A percentile compares a stretch with the other conserved stretches of the same genome.
Conservation (phyloP, 2,329 filamentous ascomycete species). For the Colletotrichum chrysophilum region DNA sequence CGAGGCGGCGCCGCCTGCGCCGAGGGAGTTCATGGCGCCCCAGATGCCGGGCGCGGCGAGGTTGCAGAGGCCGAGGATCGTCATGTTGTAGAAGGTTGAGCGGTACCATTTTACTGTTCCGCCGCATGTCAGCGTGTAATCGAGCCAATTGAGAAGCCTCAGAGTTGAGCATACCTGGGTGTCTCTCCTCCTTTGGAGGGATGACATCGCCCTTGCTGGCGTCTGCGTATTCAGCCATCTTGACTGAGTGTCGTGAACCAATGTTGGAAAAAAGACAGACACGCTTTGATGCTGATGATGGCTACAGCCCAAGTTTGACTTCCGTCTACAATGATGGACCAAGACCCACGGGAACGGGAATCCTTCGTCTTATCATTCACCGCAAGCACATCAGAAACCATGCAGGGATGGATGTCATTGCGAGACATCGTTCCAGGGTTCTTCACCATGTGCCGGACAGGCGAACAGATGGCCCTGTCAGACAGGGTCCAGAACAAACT, state of each 20-base stretch:
- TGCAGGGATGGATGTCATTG: constrained; percentile 5
- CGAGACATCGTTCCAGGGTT: background rate
- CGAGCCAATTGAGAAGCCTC: too few relatives aligned
- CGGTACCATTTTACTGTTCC: constrained; percentile 68
- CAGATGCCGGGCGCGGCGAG: constrained; percentile 75
- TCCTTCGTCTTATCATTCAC: constrained; percentile 10
- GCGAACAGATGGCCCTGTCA: background rate
- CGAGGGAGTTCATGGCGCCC: constrained; percentile 76
- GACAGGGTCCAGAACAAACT: constrained; percentile 13
- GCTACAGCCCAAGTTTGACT: background rate
- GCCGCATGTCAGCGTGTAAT: background rate
- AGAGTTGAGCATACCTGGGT: constrained; percentile 27
- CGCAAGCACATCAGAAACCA: background rate
- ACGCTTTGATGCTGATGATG: too few relatives aligned
- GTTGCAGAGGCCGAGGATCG: constrained; percentile 74
- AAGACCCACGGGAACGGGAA: background rate
- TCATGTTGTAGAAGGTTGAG: constrained; percentile 75
- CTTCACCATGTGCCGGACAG: background rate
- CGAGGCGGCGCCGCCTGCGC: constrained; percentile 69
- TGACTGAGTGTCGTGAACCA: background rate
- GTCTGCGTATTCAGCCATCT: background rate
- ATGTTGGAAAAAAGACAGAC: background rate
- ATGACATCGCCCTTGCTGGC: background rate
- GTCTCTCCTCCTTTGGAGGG: constrained; percentile 33
- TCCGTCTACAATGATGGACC: background rate